These are phyloP conservation scores for Yamadazyma sp. DNA, from an alignment of 805 yeast genomes.

Conservation along the genomic window DNA sequence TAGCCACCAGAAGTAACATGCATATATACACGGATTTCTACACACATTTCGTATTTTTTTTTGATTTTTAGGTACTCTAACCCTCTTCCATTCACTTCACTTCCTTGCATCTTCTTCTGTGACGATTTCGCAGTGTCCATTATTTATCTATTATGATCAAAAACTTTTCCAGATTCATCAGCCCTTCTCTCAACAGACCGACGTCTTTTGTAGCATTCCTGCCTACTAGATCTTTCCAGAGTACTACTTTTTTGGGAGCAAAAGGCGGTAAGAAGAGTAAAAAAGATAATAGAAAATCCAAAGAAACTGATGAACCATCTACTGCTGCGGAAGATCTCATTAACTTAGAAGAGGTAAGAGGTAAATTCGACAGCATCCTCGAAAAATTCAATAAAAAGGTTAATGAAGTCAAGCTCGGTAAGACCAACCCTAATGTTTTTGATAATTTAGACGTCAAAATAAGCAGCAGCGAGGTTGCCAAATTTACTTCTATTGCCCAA, in stretches of 20 bases:
- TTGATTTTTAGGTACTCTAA: too few relatives aligned
- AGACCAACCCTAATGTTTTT: constrained; percentile 64
- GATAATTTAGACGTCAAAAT: constrained; percentile 55
- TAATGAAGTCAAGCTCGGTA: constrained; percentile 67
- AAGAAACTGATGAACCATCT: constrained; percentile 3
- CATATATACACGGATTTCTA: too few relatives aligned
- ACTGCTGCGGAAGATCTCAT: constrained; percentile 15
- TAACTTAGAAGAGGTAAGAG: constrained; percentile 38
- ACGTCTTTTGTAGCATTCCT: background rate
- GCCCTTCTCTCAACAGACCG: background rate
- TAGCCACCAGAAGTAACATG: too few relatives aligned
- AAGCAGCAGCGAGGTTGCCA: constrained; percentile 40
- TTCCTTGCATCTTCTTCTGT: too few relatives aligned
- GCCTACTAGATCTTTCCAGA: constrained; percentile 1
- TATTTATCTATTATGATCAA: constrained; percentile 4
- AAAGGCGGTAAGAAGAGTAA: constrained; percentile 7
- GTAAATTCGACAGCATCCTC: constrained; percentile 47
- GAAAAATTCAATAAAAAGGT: constrained; percentile 55
- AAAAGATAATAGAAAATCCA: background rate
- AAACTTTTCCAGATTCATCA: constrained; percentile 2
- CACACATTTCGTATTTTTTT: too few relatives aligned
- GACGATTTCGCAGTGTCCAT: too few relatives aligned
- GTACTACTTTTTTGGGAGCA: constrained; percentile 3
- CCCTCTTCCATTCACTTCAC: too few relatives aligned
- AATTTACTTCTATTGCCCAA: constrained; percentile 67